Conservation (phyloP, 805 yeast species). For the Metschnikowia proteae region DNA sequence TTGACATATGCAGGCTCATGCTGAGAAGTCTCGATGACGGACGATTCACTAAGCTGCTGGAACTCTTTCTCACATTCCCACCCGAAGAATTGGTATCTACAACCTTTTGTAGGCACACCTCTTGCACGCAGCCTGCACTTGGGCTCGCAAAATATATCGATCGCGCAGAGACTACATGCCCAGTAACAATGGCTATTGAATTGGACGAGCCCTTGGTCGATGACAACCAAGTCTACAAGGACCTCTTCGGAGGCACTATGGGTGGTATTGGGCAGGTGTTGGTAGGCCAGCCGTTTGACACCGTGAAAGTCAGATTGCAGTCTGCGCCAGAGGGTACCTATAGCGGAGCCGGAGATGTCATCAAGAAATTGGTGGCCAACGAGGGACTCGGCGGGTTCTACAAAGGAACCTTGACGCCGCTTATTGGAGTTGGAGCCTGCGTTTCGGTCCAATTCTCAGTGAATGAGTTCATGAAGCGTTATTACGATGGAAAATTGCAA, state of each 20-base stretch:
- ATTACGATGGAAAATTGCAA: constrained; percentile 48
- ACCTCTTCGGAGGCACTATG: constrained; percentile 83
- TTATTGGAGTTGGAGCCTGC: constrained; percentile 80
- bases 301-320: constrained; percentile 89
- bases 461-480: constrained; percentile 89
- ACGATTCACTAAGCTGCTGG: neutral
- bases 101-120: neutral
- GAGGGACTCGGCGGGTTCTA: constrained; percentile 42
- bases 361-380: constrained; percentile 55
- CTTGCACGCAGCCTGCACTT: neutral
- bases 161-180: neutral
- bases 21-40: neutral
- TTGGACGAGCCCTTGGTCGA: constrained; percentile 39
- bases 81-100: neutral
- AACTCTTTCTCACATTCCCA: neutral
- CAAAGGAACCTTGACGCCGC: constrained; percentile 45
- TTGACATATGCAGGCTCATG: neutral
- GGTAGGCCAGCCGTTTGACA: constrained; percentile 95
- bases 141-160: neutral
- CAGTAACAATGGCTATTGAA: constrained; percentile 34
- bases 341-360: constrained; percentile 71
- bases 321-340: constrained; percentile 78
- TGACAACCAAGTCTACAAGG: constrained; percentile 56
- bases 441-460: constrained; percentile 95
- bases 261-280: constrained; percentile 97